phyloP scores from a whole-genome alignment of 1,284 basidiomycete species.

The Malassezia japonica region DNA sequence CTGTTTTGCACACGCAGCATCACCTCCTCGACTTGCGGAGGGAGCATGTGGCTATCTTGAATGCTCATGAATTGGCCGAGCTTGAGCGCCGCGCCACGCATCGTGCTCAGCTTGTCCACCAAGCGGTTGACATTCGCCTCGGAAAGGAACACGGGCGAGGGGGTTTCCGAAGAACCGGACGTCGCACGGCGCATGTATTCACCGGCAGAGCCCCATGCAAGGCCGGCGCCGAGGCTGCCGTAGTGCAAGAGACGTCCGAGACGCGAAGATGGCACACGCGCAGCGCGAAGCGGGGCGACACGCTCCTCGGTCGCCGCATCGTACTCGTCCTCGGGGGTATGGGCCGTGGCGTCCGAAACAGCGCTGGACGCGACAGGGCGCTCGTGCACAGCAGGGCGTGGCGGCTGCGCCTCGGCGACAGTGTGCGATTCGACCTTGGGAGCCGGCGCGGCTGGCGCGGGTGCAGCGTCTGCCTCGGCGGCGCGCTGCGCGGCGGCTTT shows the following conservation, averaged over 20 bases:
- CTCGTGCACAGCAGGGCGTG: too few relatives aligned
- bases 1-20: conserved; percentile 84
- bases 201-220: conserved; percentile 42
- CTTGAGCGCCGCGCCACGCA: conserved; percentile 94
- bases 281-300: conserved; percentile 29
- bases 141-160: conserved; percentile 28
- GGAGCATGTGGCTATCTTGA: conserved; percentile 61
- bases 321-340: conserved; percentile 35
- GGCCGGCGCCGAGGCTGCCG: conserved; percentile 41
- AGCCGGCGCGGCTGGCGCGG: too few relatives aligned
- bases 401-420: too few relatives aligned
- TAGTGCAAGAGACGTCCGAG: conserved; percentile 44
- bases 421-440: too few relatives aligned
- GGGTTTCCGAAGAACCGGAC: not conserved
- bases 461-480: too few relatives aligned
- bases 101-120: conserved; percentile 80
- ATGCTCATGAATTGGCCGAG: conserved; percentile 95
- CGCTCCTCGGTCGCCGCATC: conserved; percentile 34
- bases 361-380: too few relatives aligned
- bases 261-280: conserved; percentile 45
- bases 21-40: conserved; percentile 77
- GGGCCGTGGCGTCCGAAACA: too few relatives aligned
- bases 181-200: conserved; percentile 25
- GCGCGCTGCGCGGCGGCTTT: too few relatives aligned
- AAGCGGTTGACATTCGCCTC: conserved; percentile 69